Evolutionary conservation across 257 asterid genomes (phyloP), one percentile per base, ranked within the genome.

Genomic region (Solanum boliviense): DNA sequence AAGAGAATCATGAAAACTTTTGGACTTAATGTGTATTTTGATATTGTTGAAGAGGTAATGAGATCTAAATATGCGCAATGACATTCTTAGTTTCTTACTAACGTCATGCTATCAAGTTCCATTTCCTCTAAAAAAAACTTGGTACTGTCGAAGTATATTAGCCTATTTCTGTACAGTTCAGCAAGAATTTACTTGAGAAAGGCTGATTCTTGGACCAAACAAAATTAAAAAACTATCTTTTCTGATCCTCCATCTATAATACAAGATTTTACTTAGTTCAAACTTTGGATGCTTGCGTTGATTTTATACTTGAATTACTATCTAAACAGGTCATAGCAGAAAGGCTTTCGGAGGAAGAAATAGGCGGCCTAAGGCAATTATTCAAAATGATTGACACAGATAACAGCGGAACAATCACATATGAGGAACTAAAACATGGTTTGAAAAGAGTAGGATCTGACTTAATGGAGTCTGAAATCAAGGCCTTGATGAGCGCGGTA

Each of bases 311-410:
- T 73, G 67, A 29, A 84, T 48, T 65, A 74, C 67, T 34, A 13
- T 32, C 15, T 56, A 75, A 34, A 34, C 94, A 96, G 99, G 98
- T 97, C 74, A 97, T 97, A 87, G 99, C 99, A 46, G 99, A 97
- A 87, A 92, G 98, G 62, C 93, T 97, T 13, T 96, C 99, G 2
- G 98, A 97, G 87, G 99, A 95, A 89, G 99, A 96, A 86, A 97
- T 97, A 5, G 99, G 99, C 0, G 99, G 99, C 25, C 81, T 97
- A 86, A 91, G 94, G 65, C 98, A 97, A 90, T 89, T 97, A 71
- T 95, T 97, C 91, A 95, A 88, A 88, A 95, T 97, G 99, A 89
- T 97, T 5, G 99, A 97, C n/a, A 91, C 98, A 71, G 99, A 97
- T 86, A 91, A 85, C 83, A 95, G 96, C 11, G 99, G 99, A 44